A percentile compares a stretch with the other conserved stretches of the same genome.
Evolutionary conservation across 768 basidiomycete genomes (phyloP).

Genomic region (Rhodotorula kratochvilovae): DNA sequence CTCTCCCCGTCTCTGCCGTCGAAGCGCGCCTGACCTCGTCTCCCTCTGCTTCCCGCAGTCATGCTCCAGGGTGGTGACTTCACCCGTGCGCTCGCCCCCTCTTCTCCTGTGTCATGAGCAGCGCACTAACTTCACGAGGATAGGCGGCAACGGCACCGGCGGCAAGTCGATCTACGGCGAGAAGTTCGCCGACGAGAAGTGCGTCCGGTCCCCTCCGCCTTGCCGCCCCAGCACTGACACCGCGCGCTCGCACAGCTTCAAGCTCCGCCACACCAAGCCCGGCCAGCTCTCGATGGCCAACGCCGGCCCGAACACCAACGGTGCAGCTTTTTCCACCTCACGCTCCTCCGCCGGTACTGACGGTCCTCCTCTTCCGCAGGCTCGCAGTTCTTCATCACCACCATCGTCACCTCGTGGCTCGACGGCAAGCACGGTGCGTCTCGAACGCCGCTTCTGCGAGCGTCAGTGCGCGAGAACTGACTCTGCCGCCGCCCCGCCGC

Average conservation of each 20-base stretch:
- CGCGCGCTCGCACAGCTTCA: constrained; percentile 59
- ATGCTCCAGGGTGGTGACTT: constrained; percentile 86
- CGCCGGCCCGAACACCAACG: constrained; percentile 76
- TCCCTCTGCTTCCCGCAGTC: constrained; percentile 43
- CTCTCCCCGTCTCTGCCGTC: background rate
- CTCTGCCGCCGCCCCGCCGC: too few relatives aligned
- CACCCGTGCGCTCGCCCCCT: constrained; percentile 53
- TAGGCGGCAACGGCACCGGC: constrained; percentile 54
- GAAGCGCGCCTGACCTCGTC: constrained; percentile 26
- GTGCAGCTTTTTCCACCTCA: background rate
- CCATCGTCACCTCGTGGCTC: constrained; percentile 48
- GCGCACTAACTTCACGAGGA: background rate
- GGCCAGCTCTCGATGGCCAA: constrained; percentile 98
- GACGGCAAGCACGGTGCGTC: constrained; percentile 20
- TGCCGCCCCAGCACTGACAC: background rate
- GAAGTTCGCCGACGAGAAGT: constrained; percentile 80
- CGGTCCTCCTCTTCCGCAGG: constrained; percentile 42
- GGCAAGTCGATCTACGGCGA: constrained; percentile 89
- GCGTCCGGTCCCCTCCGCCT: background rate
- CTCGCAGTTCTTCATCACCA: constrained; percentile 80
- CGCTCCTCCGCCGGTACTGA: background rate
- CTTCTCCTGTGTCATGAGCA: too few relatives aligned
- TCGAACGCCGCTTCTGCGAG: too few relatives aligned
- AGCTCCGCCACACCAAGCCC: constrained; percentile 85
- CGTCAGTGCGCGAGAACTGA: background rate